These are phyloP conservation scores for Ballota nigra DNA, from an alignment of 257 asterid genomes.

Conservation along the genomic window DNA sequence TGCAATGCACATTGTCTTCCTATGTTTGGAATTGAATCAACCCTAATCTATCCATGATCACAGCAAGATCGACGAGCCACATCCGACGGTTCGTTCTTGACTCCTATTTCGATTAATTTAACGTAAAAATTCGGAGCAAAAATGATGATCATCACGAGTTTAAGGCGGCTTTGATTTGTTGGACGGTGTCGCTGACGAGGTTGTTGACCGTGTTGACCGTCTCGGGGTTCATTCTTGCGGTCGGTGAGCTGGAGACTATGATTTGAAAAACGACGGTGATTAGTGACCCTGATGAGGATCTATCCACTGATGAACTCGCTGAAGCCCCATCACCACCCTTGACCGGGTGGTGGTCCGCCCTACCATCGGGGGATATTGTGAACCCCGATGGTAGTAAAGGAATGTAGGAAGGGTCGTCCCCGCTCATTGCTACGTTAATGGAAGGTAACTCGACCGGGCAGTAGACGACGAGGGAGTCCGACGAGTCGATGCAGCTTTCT, in stretches of 20 bases:
- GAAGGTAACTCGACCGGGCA: constrained; percentile 77
- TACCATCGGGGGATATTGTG: constrained; percentile 74
- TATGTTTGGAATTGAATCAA: too few species aligned
- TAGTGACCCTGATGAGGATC: constrained; percentile 49
- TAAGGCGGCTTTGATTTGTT: constrained; percentile 84
- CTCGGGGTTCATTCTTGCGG: constrained; percentile 81
- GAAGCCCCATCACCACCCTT: constrained; percentile 43
- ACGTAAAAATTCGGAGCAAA: constrained; percentile 19
- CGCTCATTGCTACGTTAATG: constrained; percentile 88
- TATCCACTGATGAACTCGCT: constrained; percentile 39
- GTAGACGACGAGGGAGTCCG: constrained; percentile 76
- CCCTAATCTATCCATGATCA: too few species aligned
- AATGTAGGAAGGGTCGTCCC: constrained; percentile 78
- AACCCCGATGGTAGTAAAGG: constrained; percentile 84
- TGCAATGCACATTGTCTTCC: too few species aligned
- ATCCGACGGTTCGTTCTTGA: constrained; percentile 55
- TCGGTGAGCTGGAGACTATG: constrained; percentile 67
- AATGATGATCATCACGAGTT: constrained; percentile 33
- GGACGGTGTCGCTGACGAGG: constrained; percentile 75
- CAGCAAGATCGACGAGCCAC: too few species aligned
- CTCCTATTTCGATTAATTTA: constrained; percentile 32
- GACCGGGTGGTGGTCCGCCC: too few species aligned
- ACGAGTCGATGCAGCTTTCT: constrained; percentile 89
- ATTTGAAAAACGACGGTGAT: constrained; percentile 81
- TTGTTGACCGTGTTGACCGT: constrained; percentile 79